Percentiles rank a stretch among this genome's conserved stretches.
These are phyloP conservation scores for Mycena maculata DNA, from an alignment of 768 basidiomycete genomes.

Conservation along the genomic window DNA sequence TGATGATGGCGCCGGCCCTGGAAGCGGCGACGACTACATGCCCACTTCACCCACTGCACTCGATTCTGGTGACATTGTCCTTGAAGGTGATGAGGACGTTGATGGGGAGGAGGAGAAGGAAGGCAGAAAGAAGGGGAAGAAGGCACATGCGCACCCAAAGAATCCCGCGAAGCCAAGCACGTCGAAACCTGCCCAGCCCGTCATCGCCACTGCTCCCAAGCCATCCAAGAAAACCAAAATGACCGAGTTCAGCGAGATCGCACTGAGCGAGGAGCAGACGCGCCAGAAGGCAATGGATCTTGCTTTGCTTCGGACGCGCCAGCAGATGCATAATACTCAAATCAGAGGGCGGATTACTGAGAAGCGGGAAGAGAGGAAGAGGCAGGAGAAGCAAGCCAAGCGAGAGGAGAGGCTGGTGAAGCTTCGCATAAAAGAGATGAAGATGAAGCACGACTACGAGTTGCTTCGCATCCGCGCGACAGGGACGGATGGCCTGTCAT, in stretches of 20 bases:
- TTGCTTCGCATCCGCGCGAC: not conserved
- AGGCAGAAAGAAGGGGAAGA: not conserved
- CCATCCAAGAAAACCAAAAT: slow-evolving; percentile 6
- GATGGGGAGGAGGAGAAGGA: not conserved
- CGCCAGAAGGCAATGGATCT: slow-evolving; percentile 7
- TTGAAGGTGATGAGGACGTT: not conserved
- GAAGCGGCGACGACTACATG: not conserved
- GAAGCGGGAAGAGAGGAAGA: not conserved
- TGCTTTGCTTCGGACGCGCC: not conserved
- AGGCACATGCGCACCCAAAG: not conserved
- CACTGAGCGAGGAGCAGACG: not conserved
- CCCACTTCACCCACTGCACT: not conserved
- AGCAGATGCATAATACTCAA: not conserved
- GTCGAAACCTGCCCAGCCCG: not conserved
- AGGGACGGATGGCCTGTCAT: not conserved
- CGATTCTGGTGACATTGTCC: not conserved
- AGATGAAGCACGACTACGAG: slow-evolving; percentile 44
- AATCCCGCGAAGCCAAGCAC: not conserved
- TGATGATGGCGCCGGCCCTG: too few relatives aligned
- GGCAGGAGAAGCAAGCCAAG: not conserved
- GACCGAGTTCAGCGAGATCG: not conserved
- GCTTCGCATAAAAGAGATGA: slow-evolving; percentile 35
- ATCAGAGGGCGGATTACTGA: not conserved
- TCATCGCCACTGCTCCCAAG: not conserved
- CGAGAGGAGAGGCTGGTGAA: slow-evolving; percentile 7